These are phyloP conservation scores for Phytopythium cucurbitacearum DNA, from an alignment of 352 stramenopile species.

Conservation along the genomic window DNA sequence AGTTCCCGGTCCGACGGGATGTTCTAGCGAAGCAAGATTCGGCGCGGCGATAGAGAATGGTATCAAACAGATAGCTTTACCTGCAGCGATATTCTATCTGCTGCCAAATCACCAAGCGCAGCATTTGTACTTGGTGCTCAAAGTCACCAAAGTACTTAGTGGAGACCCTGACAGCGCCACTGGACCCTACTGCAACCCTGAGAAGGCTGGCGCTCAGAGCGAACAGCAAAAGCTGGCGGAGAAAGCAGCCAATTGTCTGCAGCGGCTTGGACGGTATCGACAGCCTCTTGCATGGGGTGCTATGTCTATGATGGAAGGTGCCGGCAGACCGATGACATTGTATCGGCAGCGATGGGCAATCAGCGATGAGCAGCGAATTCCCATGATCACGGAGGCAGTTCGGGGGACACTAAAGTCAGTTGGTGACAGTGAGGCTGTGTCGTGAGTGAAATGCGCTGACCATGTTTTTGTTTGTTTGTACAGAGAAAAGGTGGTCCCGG, in stretches of 20 bases:
- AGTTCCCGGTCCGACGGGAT: constrained; percentile 19
- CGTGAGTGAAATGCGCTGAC: not conserved
- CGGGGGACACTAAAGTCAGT: constrained; percentile 49
- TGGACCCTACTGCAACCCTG: constrained; percentile 53
- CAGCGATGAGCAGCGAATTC: constrained; percentile 54
- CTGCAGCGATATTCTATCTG: constrained; percentile 46
- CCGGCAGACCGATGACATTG: constrained; percentile 45
- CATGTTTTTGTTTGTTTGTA: not conserved
- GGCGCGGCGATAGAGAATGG: not conserved
- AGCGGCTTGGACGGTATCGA: constrained; percentile 44
- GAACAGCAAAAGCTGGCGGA: constrained; percentile 65
- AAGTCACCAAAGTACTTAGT: constrained; percentile 55
- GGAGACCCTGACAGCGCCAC: constrained; percentile 52
- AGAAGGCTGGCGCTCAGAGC: constrained; percentile 36
- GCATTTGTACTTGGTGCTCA: constrained; percentile 59
- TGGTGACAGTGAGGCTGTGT: not conserved
- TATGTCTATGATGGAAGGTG: constrained; percentile 37
- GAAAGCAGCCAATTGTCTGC: constrained; percentile 30
- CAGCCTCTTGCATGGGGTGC: constrained; percentile 63
- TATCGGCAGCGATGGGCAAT: constrained; percentile 58
- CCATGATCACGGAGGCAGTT: constrained; percentile 44
- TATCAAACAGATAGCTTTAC: not conserved
- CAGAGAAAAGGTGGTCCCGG: constrained; percentile 50
- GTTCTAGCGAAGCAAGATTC: not conserved
- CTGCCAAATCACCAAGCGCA: constrained; percentile 42